A percentile compares a stretch with the other conserved stretches of the same genome.
These are phyloP conservation scores for Verbascum thapsus DNA, from an alignment of 257 asterid species.

Conservation along the genomic window DNA sequence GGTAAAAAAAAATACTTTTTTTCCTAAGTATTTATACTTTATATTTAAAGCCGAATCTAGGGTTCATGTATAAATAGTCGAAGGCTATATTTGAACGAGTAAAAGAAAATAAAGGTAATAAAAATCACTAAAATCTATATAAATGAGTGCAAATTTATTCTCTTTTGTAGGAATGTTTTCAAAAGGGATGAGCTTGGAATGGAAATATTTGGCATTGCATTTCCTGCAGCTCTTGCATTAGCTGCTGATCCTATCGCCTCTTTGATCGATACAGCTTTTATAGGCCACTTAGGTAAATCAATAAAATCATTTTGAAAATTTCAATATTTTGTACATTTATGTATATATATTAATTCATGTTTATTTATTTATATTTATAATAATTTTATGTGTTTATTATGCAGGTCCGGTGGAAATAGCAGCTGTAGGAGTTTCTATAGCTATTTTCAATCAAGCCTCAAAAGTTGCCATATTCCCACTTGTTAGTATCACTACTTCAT, in stretches of 20 bases:
- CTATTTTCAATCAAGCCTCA: conserved; percentile 84
- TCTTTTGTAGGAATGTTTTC: conserved; percentile 54
- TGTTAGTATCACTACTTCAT: conserved; percentile 90
- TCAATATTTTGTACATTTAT: too few relatives aligned
- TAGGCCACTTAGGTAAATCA: conserved; percentile 79
- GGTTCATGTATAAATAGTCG: too few relatives aligned
- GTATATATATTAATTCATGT: too few relatives aligned
- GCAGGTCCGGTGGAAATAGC: conserved; percentile 91
- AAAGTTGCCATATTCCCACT: conserved; percentile 92
- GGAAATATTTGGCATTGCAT: conserved; percentile 73
- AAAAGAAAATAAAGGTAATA: too few relatives aligned
- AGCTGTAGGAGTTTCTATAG: conserved; percentile 89
- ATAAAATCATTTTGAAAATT: too few relatives aligned
- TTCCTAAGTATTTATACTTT: too few relatives aligned
- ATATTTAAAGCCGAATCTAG: too few relatives aligned
- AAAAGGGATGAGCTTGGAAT: conserved; percentile 72
- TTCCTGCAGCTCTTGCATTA: conserved; percentile 92
- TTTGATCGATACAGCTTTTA: conserved; percentile 78
- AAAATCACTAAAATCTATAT: too few relatives aligned
- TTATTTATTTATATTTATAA: too few relatives aligned
- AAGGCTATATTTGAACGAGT: too few relatives aligned
- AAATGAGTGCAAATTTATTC: too few relatives aligned
- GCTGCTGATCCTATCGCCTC: conserved; percentile 98
- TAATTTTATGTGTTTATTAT: neutral
- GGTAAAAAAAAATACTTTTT: too few relatives aligned